Percentiles rank a stretch among this genome's conserved stretches.
Conservation (phyloP, 2,329 filamentous ascomycete genomes). For the Sclerotinia spermophila region DNA sequence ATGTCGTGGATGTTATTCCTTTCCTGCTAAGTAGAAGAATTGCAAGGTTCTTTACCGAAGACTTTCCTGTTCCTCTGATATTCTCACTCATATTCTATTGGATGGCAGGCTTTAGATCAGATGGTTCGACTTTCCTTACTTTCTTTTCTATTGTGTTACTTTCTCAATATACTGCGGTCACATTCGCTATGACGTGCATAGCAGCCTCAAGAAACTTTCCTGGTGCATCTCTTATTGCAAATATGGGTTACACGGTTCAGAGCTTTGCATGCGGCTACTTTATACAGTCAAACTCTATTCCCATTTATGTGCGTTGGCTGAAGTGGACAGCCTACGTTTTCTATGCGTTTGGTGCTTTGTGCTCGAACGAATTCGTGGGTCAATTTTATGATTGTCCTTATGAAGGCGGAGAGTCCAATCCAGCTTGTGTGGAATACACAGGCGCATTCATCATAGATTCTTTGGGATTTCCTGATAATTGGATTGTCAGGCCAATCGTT, state of each 20-base stretch:
- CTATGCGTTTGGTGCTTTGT: constrained; percentile 68
- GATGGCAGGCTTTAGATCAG: constrained; percentile 68
- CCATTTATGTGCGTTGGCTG: constrained; percentile 74
- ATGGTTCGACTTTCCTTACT: constrained; percentile 62
- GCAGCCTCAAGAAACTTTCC: constrained; percentile 64
- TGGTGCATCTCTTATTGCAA: constrained; percentile 67
- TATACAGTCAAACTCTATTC: constrained; percentile 68
- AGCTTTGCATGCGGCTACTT: constrained; percentile 75
- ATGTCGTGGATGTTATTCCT: constrained; percentile 64
- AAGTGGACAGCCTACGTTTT: constrained; percentile 65
- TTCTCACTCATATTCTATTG: constrained; percentile 73
- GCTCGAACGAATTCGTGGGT: constrained; percentile 68
- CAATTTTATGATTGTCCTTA: constrained; percentile 71
- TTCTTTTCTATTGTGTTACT: constrained; percentile 68
- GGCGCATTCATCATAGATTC: constrained; percentile 66
- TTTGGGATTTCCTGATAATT: constrained; percentile 63
- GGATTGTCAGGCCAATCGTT: constrained; percentile 65
- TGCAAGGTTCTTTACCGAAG: constrained; percentile 66
- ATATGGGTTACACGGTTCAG: constrained; percentile 69
- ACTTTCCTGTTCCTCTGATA: constrained; percentile 67
- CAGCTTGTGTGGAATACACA: constrained; percentile 64
- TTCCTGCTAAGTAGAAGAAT: constrained; percentile 68
- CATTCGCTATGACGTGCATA: constrained; percentile 66
- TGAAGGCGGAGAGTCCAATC: constrained; percentile 57
- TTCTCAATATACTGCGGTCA: constrained; percentile 70